These are phyloP conservation scores for Diversispora eburnea DNA, from an alignment of 192 early-diverging fungal genomes.

Conservation along the genomic window DNA sequence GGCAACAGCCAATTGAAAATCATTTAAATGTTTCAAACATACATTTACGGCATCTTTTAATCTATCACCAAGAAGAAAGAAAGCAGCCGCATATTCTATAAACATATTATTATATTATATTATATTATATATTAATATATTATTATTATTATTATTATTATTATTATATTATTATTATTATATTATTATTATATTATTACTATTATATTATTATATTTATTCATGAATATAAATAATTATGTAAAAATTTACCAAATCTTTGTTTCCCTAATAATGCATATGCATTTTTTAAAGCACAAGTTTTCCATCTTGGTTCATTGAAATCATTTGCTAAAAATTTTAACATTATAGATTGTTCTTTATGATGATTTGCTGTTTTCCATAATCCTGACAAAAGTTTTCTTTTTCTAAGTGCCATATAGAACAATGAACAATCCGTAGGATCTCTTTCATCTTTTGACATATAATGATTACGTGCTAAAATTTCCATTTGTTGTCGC, in stretches of 20 bases:
- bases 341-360: conserved; percentile 86
- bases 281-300: conserved; percentile 96
- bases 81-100: conserved; percentile 86
- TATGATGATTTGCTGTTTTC: conserved; percentile 76
- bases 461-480: conserved; percentile 87
- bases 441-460: conserved; percentile 78
- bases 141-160: no score
- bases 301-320: conserved; percentile 82
- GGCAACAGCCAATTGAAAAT: conserved; percentile 88
- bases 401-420: conserved; percentile 85
- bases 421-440: conserved; percentile 81
- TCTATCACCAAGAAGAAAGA: conserved; percentile 87
- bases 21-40: conserved; percentile 86
- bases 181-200: not conserved
- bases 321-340: conserved; percentile 93
- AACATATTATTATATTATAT: not conserved
- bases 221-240: not conserved
- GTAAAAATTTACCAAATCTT: conserved; percentile 63
- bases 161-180: no score
- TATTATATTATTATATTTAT: not conserved
- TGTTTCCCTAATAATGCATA: conserved; percentile 95
- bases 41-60: conserved; percentile 91
- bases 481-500: conserved; percentile 70
- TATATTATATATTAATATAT: no score
- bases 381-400: conserved; percentile 88